Percentiles rank a stretch among this genome's conserved stretches.
Evolutionary conservation across 805 yeast species (phyloP).

Genomic region (Ogataea zsoltii): DNA sequence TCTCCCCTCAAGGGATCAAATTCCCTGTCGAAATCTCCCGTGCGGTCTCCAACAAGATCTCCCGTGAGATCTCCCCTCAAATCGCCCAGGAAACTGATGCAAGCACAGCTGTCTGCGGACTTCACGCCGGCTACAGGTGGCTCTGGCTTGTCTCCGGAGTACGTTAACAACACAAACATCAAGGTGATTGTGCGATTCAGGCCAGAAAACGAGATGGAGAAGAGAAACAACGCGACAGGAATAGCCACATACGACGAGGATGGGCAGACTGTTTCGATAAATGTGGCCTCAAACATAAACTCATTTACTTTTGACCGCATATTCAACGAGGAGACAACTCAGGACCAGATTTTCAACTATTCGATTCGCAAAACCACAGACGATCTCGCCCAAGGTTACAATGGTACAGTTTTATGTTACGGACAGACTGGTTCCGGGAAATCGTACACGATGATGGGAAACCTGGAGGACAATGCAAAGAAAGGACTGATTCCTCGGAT

Average conservation of each 20-base stretch:
- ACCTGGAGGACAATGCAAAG: constrained; percentile 34
- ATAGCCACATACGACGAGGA: constrained; percentile 17
- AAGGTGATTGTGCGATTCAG: constrained; percentile 74
- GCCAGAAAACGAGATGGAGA: constrained; percentile 44
- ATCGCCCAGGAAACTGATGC: constrained; percentile 4
- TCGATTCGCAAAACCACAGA: constrained; percentile 63
- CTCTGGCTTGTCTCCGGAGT: constrained; percentile 6
- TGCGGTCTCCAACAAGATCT: not conserved
- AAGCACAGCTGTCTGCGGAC: not conserved
- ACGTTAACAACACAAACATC: constrained; percentile 40
- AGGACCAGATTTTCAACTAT: constrained; percentile 57
- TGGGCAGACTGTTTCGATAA: constrained; percentile 14
- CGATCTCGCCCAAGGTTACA: constrained; percentile 67
- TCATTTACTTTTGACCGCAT: constrained; percentile 65
- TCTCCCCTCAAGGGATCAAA: constrained; percentile 11
- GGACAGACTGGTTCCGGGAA: constrained; percentile 91
- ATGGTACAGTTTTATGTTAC: constrained; percentile 45
- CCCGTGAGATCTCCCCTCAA: not conserved
- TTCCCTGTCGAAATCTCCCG: constrained; percentile 6
- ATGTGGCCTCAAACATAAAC: constrained; percentile 13
- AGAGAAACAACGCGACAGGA: constrained; percentile 7
- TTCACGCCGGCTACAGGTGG: constrained; percentile 9
- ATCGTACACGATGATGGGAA: constrained; percentile 78
- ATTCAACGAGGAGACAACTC: constrained; percentile 52
- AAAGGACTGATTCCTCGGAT: constrained; percentile 76